Conservation (phyloP, 179 eudicot species). For the Silene vulgaris region DNA sequence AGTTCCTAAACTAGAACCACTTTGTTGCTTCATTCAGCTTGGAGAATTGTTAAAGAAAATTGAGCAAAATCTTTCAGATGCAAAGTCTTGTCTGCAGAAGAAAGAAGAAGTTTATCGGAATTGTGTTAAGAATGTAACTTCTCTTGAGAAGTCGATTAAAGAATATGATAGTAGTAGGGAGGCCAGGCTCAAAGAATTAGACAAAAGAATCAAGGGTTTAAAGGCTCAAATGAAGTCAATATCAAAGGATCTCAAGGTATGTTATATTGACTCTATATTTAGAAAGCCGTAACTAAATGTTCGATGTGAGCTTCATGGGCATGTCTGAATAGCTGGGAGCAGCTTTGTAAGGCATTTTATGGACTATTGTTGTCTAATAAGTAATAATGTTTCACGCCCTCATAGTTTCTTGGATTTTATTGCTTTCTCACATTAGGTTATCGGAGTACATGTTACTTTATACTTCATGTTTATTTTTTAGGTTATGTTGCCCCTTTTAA, state of each 20-base stretch:
- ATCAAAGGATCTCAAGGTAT: constrained; percentile 82
- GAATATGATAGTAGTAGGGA: constrained; percentile 66
- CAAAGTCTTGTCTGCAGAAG: constrained; percentile 55
- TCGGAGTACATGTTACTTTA: not conserved
- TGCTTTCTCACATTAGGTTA: not conserved
- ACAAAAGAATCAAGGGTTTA: constrained; percentile 67
- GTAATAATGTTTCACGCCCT: not conserved
- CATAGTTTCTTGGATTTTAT: not conserved
- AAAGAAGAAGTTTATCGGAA: constrained; percentile 52
- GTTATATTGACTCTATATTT: constrained; percentile 15
- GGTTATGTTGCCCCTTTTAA: too few species aligned
- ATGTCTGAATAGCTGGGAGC: not conserved
- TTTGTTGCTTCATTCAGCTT: constrained; percentile 40
- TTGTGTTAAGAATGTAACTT: constrained; percentile 57
- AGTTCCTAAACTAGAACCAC: not conserved
- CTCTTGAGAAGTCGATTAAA: constrained; percentile 69
- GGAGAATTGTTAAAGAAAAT: constrained; percentile 70
- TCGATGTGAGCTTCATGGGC: not conserved
- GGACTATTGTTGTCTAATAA: not conserved
- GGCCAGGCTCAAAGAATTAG: constrained; percentile 69
- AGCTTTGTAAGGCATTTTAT: not conserved
- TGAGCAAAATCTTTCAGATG: constrained; percentile 79
- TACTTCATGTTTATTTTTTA: not conserved
- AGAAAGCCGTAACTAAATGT: not conserved
- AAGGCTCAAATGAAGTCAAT: constrained; percentile 74